These are phyloP conservation scores for Wallacemonas rigidus DNA, from an alignment of 208 protist species.

Conservation along the genomic window DNA sequence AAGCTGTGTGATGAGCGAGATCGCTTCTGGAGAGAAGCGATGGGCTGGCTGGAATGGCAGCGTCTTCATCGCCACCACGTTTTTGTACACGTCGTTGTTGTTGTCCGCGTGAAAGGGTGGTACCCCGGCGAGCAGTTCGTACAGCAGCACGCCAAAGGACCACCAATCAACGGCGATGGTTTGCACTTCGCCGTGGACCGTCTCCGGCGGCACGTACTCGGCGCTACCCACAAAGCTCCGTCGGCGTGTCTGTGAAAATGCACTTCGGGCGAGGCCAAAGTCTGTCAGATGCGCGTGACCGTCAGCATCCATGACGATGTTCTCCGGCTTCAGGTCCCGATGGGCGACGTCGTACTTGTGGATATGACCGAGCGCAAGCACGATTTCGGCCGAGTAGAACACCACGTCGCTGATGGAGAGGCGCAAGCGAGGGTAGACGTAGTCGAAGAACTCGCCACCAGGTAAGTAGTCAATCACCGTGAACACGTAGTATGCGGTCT, in stretches of 20 bases:
- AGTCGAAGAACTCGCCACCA: constrained; percentile 94
- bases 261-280: constrained; percentile 87
- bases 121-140: constrained; percentile 93
- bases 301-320: constrained; percentile 80
- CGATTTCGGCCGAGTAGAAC: constrained; percentile 91
- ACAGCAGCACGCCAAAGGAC: constrained; percentile 95
- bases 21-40: constrained; percentile 59
- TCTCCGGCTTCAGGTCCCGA: constrained; percentile 91
- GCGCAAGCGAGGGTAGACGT: constrained; percentile 74
- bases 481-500: constrained; percentile 86
- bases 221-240: constrained; percentile 91
- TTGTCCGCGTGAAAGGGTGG: constrained; percentile 92
- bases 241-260: constrained; percentile 61
- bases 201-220: constrained; percentile 92
- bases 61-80: constrained; percentile 54
- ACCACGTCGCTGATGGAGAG: constrained; percentile 53
- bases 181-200: constrained; percentile 85
- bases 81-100: constrained; percentile 82
- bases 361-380: constrained; percentile 89
- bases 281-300: constrained; percentile 88
- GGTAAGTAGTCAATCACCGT: constrained; percentile 94
- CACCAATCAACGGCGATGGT: constrained; percentile 97
- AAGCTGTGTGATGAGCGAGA: constrained; percentile 59
- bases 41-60: constrained; percentile 35
- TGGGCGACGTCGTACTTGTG: constrained; percentile 86